Percentiles rank a stretch among this genome's conserved stretches.
Conservation (phyloP, 1,139 yeast genomes). For the Lodderomyces margitis region DNA sequence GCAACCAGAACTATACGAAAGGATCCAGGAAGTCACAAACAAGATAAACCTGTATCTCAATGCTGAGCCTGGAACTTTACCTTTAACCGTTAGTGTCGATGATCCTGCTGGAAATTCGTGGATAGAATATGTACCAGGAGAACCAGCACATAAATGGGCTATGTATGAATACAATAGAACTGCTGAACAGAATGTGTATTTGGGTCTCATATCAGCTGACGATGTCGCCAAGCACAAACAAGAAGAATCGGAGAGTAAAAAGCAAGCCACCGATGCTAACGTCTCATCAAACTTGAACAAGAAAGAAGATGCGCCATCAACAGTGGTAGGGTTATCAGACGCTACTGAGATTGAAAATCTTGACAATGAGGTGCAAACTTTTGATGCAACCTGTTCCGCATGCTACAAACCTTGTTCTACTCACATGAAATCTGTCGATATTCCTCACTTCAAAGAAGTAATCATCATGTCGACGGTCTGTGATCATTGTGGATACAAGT, state of each 20-base stretch:
- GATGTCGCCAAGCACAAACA: constrained; percentile 59
- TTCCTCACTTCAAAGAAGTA: constrained; percentile 98
- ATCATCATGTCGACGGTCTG: constrained; percentile 95
- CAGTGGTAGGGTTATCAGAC: constrained; percentile 56
- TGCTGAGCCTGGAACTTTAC: constrained; percentile 68
- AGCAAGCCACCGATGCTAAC: constrained; percentile 32
- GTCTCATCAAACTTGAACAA: constrained; percentile 4
- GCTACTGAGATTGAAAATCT: constrained; percentile 82
- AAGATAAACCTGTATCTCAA: constrained; percentile 58
- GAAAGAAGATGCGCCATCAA: constrained; percentile 12
- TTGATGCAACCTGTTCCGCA: constrained; percentile 88
- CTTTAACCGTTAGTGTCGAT: constrained; percentile 77
- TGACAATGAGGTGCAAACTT: constrained; percentile 87
- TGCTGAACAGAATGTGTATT: constrained; percentile 80
- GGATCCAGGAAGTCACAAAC: constrained; percentile 67
- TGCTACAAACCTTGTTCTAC: constrained; percentile 83
- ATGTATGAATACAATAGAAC: constrained; percentile 80
- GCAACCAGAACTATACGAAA: constrained; percentile 74
- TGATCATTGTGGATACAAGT: constrained; percentile 90
- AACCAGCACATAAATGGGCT: constrained; percentile 89
- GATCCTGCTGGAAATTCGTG: constrained; percentile 98
- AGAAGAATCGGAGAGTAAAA: constrained; percentile 26
- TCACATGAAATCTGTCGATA: constrained; percentile 94
- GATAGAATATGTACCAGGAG: constrained; percentile 89
- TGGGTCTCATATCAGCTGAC: constrained; percentile 85